Conservation (phyloP, 495 filamentous ascomycete genomes). For the Podospora australis region DNA sequence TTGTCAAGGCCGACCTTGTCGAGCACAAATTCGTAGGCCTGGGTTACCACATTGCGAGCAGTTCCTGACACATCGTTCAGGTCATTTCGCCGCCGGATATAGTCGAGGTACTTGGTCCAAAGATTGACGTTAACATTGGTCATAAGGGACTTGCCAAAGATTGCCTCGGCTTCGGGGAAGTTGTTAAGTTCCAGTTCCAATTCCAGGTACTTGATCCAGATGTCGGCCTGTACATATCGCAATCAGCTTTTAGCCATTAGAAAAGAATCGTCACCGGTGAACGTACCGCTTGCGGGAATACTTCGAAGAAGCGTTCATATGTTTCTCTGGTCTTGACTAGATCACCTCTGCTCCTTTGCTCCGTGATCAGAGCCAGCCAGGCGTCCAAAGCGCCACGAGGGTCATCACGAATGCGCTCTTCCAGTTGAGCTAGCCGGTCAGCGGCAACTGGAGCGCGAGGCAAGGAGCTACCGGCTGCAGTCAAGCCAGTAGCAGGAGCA, state of each 20-base stretch:
- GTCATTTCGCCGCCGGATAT: conserved; percentile 85
- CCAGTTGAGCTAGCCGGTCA: conserved; percentile 76
- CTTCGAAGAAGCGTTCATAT: conserved; percentile 77
- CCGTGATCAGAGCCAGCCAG: conserved; percentile 79
- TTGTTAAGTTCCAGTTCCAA: conserved; percentile 85
- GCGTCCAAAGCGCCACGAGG: conserved; percentile 84
- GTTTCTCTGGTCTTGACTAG: conserved; percentile 70
- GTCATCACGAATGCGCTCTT: conserved; percentile 86
- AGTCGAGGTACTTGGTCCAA: conserved; percentile 92
- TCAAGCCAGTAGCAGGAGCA: conserved; percentile 4
- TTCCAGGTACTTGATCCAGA: conserved; percentile 77
- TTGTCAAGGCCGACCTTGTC: conserved; percentile 84
- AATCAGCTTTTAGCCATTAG: no score
- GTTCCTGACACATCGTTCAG: conserved; percentile 72
- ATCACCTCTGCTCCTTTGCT: conserved; percentile 75
- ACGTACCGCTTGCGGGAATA: conserved; percentile 89
- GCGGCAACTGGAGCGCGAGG: conserved; percentile 46
- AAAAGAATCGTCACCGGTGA: no score
- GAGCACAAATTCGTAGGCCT: conserved; percentile 88
- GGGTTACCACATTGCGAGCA: conserved; percentile 66
- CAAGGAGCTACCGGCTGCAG: conserved; percentile 12
- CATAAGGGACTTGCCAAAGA: conserved; percentile 70
- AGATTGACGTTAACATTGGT: conserved; percentile 71
- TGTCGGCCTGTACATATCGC: conserved; percentile 73
- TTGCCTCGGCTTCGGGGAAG: conserved; percentile 65